Conservation (phyloP, 148 eudicot species). For the Agrostemma githago region DNA sequence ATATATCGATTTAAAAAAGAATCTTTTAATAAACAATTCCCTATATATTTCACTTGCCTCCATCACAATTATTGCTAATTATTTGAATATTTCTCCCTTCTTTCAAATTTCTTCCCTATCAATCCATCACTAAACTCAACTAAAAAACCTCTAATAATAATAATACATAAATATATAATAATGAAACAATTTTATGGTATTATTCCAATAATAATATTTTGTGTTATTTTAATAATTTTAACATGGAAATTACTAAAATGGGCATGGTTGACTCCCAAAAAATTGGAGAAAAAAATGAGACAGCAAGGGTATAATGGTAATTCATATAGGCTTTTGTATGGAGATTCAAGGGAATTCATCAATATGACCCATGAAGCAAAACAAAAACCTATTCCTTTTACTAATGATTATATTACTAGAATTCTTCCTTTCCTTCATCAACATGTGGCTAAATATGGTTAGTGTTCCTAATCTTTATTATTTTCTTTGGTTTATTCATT, state of each 20-base stretch:
- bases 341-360: constrained; percentile 22
- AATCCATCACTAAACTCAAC: no score
- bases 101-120: no score
- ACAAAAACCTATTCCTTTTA: constrained; percentile 24
- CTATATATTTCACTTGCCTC: no score
- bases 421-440: constrained; percentile 23
- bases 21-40: no score
- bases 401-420: constrained; percentile 24
- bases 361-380: constrained; percentile 14
- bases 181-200: neutral
- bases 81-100: no score
- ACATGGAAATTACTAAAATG: constrained; percentile 23
- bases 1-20: no score
- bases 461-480: neutral
- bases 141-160: no score
- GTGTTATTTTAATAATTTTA: neutral
- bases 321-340: constrained; percentile 18
- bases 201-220: neutral
- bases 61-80: no score
- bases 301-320: constrained; percentile 29
- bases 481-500: neutral
- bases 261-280: constrained; percentile 28
- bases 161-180: no score
- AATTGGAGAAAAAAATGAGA: constrained; percentile 20
- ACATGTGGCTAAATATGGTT: constrained; percentile 15